phyloP scores from a whole-genome alignment of 768 basidiomycete species.

The Suillus brevipes region DNA sequence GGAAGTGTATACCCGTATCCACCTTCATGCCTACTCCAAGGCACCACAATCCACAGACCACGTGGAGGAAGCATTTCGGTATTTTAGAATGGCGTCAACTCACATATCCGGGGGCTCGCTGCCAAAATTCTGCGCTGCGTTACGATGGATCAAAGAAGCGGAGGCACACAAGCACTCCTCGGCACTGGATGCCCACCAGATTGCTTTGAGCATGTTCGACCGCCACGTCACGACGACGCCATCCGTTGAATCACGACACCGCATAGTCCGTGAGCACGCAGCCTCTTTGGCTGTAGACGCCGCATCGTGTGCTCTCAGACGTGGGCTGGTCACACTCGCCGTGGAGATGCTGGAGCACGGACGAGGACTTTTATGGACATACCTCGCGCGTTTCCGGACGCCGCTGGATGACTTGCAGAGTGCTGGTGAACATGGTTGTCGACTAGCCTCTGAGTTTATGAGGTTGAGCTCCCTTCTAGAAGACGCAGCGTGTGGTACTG shows the following conservation, averaged over 20 bases:
- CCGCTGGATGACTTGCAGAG: constrained; percentile 28
- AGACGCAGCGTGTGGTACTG: constrained; percentile 10
- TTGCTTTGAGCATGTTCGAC: constrained; percentile 26
- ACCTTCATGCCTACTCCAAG: constrained; percentile 26
- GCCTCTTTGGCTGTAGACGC: constrained; percentile 27
- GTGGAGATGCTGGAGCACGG: constrained; percentile 34
- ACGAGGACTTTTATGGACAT: constrained; percentile 36
- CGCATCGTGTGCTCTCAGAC: constrained; percentile 28
- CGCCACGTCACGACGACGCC: constrained; percentile 17
- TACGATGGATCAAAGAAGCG: constrained; percentile 24
- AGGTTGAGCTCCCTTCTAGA: constrained; percentile 20
- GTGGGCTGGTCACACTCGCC: constrained; percentile 24
- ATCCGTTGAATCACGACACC: constrained; percentile 20
- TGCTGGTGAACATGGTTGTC: constrained; percentile 18
- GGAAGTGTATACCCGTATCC: constrained; percentile 21
- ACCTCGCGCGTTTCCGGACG: constrained; percentile 28
- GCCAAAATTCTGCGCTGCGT: constrained; percentile 21
- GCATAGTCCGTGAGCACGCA: constrained; percentile 14
- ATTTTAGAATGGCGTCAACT: constrained; percentile 24
- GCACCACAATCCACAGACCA: constrained; percentile 19
- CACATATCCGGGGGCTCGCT: constrained; percentile 15
- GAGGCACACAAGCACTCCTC: constrained; percentile 25
- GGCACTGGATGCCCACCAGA: constrained; percentile 31
- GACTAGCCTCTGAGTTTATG: constrained; percentile 24
- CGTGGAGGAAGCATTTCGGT: constrained; percentile 24